Evolutionary conservation across 2,329 filamentous ascomycete genomes (phyloP).

Genomic region (Pseudocercospora fuligena): DNA sequence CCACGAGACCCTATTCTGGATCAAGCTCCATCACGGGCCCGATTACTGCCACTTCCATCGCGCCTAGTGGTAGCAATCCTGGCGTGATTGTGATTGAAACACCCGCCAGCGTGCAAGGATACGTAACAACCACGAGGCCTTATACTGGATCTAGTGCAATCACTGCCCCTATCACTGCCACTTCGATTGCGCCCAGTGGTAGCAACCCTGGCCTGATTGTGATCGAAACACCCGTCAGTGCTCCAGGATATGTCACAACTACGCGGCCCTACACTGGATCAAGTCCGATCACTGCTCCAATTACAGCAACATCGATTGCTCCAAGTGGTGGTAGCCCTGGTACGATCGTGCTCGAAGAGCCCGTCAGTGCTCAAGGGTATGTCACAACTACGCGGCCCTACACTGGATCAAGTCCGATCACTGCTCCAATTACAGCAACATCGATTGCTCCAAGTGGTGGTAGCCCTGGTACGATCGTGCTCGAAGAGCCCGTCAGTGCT

Average conservation of each 20-base stretch:
- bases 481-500: not conserved
- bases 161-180: not conserved
- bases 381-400: slow-evolving; percentile 14
- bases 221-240: not conserved
- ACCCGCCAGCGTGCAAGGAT: too few relatives aligned
- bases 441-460: not conserved
- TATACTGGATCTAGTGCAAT: too few relatives aligned
- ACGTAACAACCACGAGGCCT: too few relatives aligned
- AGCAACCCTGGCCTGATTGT: not conserved
- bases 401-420: slow-evolving; percentile 14
- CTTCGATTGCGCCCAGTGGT: not conserved
- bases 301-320: slow-evolving; percentile 11
- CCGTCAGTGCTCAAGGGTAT: not conserved
- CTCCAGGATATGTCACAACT: slow-evolving; percentile 3
- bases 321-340: not conserved
- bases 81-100: too few relatives aligned
- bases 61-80: too few relatives aligned
- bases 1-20: slow-evolving; percentile 7
- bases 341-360: not conserved
- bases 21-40: slow-evolving; percentile 2
- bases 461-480: not conserved
- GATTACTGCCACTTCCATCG: not conserved
- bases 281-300: slow-evolving; percentile 2
- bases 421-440: slow-evolving; percentile 10
- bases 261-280: slow-evolving; percentile 18